Base-by-base conservation (phyloP, 805 yeast genomes). In the Saccharomycopsis vini region DNA sequence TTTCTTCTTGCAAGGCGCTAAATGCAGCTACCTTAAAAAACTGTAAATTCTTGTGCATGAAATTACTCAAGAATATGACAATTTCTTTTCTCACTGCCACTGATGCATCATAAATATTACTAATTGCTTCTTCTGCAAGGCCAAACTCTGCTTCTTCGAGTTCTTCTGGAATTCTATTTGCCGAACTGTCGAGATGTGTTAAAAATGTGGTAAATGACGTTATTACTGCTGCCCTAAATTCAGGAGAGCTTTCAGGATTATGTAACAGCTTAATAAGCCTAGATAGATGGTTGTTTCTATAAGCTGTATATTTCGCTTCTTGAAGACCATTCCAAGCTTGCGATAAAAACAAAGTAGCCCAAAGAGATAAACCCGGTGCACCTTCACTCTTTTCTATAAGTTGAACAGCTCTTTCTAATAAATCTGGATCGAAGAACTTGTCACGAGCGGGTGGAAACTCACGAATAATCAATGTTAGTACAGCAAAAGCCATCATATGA, bases 401-500 rank as follows among this genome's bases (percentile, higher is more conserved):
- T 13, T 31, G 45, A 13, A 40, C 33, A 19, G 45, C 51, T 18
- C 46, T 34, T 32, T 71, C 70, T 13, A 84, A 69, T 15, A 92
- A 68, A 42, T 84, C 94, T 4, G 80, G 68, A 3, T 83, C 80
- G 51, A 84, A 78, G 50, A 95, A 81, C 24, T 83, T 68, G 45
- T 83, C 72, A 57, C 88, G 95, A 0, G 95, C 97, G 45, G 75
- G 72, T 38, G 74, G 73, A 61, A 77, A 85, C 39, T 84, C 94
- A 49, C 84, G 74, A 34, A 88, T 82, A 62, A 92, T 90, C 49
- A 89, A 70, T 0, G 96, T 74, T 22, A 90, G 64, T 15, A 92
- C 87, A 56, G 92, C 86, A 0, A 95, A 94, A 62, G 97, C 83
- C 86, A 90, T 85, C 58, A 87, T 81, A 57, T 90, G 96, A 54